Conservation (phyloP, 2,329 filamentous ascomycete species). For the Arthrobotrys entomopaga region DNA sequence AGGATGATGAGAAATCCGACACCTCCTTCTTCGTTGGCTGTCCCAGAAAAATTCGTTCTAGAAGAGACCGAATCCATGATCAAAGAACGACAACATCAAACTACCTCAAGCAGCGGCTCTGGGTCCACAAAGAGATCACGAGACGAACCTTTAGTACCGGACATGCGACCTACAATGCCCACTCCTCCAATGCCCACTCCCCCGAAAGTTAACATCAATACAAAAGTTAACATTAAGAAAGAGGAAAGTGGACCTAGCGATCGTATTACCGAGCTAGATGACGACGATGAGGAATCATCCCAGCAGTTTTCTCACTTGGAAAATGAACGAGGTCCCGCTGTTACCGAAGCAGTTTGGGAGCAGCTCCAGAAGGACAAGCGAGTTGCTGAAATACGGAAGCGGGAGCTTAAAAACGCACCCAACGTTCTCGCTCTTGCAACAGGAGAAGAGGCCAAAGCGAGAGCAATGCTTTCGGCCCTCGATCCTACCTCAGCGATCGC, state of each 20-base stretch:
- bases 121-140: slow-evolving; percentile 25
- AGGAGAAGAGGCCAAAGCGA: slow-evolving; percentile 59
- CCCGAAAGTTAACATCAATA: slow-evolving; percentile 12
- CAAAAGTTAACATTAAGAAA: no score
- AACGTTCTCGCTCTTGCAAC: slow-evolving; percentile 56
- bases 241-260: no score
- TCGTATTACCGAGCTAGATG: background rate
- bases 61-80: slow-evolving; percentile 58
- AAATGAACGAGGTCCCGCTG: slow-evolving; percentile 67
- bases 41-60: slow-evolving; percentile 54
- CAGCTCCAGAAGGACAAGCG: slow-evolving; percentile 69
- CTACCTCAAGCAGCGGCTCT: background rate
- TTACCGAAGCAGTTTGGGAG: slow-evolving; percentile 71
- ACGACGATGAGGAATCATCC: slow-evolving; percentile 8
- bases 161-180: slow-evolving; percentile 7
- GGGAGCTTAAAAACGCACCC: slow-evolving; percentile 59
- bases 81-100: slow-evolving; percentile 52
- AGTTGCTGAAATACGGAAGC: slow-evolving; percentile 55
- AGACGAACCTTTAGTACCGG: slow-evolving; percentile 11
- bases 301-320: slow-evolving; percentile 7
- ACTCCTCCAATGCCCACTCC: slow-evolving; percentile 10
- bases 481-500: no score
- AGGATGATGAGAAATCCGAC: slow-evolving; percentile 54
- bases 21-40: slow-evolving; percentile 38
- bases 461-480: slow-evolving; percentile 16